Base-by-base conservation (phyloP, 805 yeast species). In the Candida fluviatilis region DNA sequence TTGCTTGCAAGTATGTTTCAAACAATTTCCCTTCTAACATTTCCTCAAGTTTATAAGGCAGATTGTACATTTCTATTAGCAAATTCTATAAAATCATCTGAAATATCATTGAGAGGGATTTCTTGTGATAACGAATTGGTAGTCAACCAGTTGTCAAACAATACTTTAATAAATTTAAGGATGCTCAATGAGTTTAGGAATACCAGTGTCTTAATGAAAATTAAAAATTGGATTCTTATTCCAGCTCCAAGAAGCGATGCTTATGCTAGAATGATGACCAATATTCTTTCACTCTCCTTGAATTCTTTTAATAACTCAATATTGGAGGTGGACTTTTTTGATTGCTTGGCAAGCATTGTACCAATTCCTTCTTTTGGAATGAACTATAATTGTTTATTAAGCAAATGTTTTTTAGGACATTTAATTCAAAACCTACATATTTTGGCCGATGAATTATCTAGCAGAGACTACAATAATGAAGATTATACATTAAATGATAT, bases 1-100 rank as follows among this genome's bases (percentile, higher is more conserved):
- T 42, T 65, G 3, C 48, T 66, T 28, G 47, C 61, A 2, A 62
- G 60, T 37, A 64, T 66, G 63, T 57, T 54, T 31, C 69, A 63
- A 41, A 55, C 54, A 0, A 46, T 65, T 38, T 54, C 68, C 1
- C 51, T 60, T 31, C 45, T 64, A 7, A 58, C 67, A 0, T 69
- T 69, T 45, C 73, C 74, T 1, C 61, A 57, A 18, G 50, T 58
- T 2, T 58, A 60, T 39, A 62, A 60, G 14, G 57, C 65, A 0
- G 69, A 69, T 24, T 55, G 66, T 2, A 51, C 58, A 4, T 50
- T 50, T 29, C 45, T 76, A 3, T 50, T 85, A 12, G 66, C 77
- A 1, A 75, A 75, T 46, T 77, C 85, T 0, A 72, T 84, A 15
- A 76, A 78, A 38, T 75, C 85, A 2, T 58, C 76, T 5, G 96